Conservation (phyloP, 352 stramenopile species). For the Saprolegnia diclina region DNA sequence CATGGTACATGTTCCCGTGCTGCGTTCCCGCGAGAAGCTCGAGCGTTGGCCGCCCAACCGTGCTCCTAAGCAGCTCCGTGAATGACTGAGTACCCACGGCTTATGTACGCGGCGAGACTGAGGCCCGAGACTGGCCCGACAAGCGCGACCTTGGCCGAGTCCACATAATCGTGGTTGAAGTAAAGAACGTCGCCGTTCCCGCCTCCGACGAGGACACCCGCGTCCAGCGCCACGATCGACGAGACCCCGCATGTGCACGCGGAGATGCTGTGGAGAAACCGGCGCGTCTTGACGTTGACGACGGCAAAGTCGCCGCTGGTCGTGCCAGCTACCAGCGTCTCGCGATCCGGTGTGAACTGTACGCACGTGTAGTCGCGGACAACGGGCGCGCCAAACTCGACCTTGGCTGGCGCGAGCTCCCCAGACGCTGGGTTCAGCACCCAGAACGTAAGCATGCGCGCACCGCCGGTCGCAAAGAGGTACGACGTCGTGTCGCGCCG, state of each 20-base stretch:
- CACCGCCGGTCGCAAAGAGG: conserved; percentile 81
- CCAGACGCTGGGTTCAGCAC: conserved; percentile 78
- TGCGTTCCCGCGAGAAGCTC: conserved; percentile 76
- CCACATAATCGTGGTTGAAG: conserved; percentile 69
- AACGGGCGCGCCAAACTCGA: conserved; percentile 57
- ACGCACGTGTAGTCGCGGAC: conserved; percentile 81
- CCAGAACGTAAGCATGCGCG: conserved; percentile 79
- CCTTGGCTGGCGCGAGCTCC: conserved; percentile 58
- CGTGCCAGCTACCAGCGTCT: conserved; percentile 78
- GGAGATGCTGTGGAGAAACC: conserved; percentile 59
- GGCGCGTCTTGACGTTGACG: conserved; percentile 65
- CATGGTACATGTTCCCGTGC: conserved; percentile 65
- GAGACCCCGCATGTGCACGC: conserved; percentile 79
- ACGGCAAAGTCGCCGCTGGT: conserved; percentile 85
- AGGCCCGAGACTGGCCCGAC: conserved; percentile 56
- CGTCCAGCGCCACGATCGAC: conserved; percentile 39
- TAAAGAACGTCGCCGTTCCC: conserved; percentile 81
- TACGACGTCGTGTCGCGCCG: conserved; percentile 81
- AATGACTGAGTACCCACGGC: not conserved
- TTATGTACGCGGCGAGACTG: not conserved
- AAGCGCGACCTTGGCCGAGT: conserved; percentile 61
- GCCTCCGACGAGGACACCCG: conserved; percentile 63
- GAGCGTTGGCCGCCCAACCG: conserved; percentile 6
- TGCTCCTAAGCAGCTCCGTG: not conserved
- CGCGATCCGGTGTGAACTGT: conserved; percentile 68